phyloP scores from a whole-genome alignment of 768 basidiomycete species.

The Rhizopogon rudus region DNA sequence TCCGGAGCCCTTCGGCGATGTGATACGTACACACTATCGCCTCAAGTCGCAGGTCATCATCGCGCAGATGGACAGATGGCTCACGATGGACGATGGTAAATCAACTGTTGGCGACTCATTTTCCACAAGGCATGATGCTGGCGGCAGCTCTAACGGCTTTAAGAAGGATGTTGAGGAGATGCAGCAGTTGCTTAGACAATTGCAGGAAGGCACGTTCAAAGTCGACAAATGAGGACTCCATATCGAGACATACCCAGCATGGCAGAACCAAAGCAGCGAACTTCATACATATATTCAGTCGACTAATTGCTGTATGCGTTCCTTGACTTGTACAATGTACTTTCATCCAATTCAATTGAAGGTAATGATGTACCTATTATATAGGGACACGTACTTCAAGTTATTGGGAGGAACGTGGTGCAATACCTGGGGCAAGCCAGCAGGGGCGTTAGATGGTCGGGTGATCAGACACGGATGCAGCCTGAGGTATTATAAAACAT shows the following conservation, averaged over 20 bases:
- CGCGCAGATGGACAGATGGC: conserved; percentile 77
- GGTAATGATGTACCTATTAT: too few relatives aligned
- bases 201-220: conserved; percentile 29
- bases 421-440: too few relatives aligned
- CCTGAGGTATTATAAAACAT: too few relatives aligned
- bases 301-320: background rate
- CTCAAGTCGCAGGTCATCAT: conserved; percentile 71
- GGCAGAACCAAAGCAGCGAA: background rate
- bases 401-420: too few relatives aligned
- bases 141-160: conserved; percentile 54
- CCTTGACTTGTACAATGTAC: background rate
- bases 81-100: conserved; percentile 69
- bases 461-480: too few relatives aligned
- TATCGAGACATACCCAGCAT: background rate
- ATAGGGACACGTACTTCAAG: too few relatives aligned
- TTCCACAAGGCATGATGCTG: conserved; percentile 29
- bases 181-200: conserved; percentile 50
- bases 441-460: too few relatives aligned
- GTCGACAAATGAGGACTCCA: conserved; percentile 1
- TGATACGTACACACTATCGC: conserved; percentile 88
- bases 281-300: background rate
- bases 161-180: conserved; percentile 69
- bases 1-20: conserved; percentile 81
- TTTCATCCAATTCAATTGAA: too few relatives aligned
- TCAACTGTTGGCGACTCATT: conserved; percentile 53